Base-by-base conservation (phyloP, 768 basidiomycete species). In the Suillus fuscotomentosus region DNA sequence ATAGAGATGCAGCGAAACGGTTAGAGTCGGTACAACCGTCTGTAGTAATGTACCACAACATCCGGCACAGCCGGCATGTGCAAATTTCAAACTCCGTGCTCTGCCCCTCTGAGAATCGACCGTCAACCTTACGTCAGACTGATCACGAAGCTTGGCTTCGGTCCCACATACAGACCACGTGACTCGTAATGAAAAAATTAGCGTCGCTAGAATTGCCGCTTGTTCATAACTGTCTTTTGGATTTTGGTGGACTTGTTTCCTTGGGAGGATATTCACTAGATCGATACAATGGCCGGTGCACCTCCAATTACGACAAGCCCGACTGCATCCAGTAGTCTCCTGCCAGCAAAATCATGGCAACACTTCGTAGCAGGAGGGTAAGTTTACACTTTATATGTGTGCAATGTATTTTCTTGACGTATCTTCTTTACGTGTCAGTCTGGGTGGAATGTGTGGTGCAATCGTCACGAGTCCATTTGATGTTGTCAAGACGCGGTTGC, bases 401-500 rank as follows among this genome's bases (percentile, higher is more conserved):
- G 61, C 39, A 31, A 43, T 59, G 60, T 51, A 50, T 68, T 53
- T 53, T 45, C 9, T 36, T 66, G 64, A 43, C 27, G 8, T 15
- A 8, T 15, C n/a, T 66, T 5, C 60, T 20, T 24, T 17, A 59
- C 10, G 15, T 13, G 36, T 61, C 62, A 98, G 97, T 24, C 80
- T 98, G 20, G 97, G 97, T 31, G 97, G 96, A 47, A 97, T 99
- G 95, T 94, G 94, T 72, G 97, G 97, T 41, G 95, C 95, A 20
- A 91, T 97, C 65, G 89, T 98, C 3, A 99, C 97, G 0, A 95
- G 94, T 51, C 97, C 97, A 0, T 97, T 99, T 70, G 97, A 99
- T 76, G 95, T 99, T 39, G 95, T 99, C 67, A 99, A 98, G 80
- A 99, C 97, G 50, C 90, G 97, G 4, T 81, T 99, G 8, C 97